phyloP scores from a whole-genome alignment of 495 filamentous ascomycete genomes.

The Penicillium robsamsonii region DNA sequence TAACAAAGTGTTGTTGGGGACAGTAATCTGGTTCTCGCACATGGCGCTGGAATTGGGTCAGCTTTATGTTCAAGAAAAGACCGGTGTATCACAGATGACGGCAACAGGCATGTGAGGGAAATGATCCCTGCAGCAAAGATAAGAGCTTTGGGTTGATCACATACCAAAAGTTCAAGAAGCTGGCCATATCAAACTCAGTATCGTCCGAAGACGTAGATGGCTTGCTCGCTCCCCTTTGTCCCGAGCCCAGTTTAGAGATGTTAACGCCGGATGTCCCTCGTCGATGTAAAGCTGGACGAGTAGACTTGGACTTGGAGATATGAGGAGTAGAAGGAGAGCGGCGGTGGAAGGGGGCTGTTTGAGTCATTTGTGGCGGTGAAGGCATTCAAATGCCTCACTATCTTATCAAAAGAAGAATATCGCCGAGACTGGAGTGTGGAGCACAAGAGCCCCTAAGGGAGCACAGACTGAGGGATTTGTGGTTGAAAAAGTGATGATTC shows the following conservation, averaged over 20 bases:
- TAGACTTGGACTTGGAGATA: slow-evolving; percentile 33
- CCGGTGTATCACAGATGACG: slow-evolving; percentile 15
- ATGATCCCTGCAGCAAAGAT: slow-evolving; percentile 24
- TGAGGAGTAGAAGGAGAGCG: slow-evolving; percentile 38
- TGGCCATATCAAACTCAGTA: slow-evolving; percentile 55
- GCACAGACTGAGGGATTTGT: slow-evolving; percentile 35
- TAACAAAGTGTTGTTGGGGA: slow-evolving; percentile 59
- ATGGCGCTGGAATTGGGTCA: slow-evolving; percentile 48
- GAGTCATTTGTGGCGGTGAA: slow-evolving; percentile 48
- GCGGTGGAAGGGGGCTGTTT: slow-evolving; percentile 36
- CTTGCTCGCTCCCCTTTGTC: slow-evolving; percentile 24
- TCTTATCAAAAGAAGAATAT: slow-evolving; percentile 28
- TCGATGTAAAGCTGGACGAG: slow-evolving; percentile 37
- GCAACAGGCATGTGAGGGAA: slow-evolving; percentile 28
- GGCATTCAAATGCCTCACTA: slow-evolving; percentile 35
- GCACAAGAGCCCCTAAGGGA: slow-evolving; percentile 28
- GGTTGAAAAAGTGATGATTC: neutral
- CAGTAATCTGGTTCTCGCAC: slow-evolving; percentile 66
- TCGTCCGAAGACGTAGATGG: slow-evolving; percentile 31
- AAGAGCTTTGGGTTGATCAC: slow-evolving; percentile 24
- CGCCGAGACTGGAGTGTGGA: slow-evolving; percentile 24
- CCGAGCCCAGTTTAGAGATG: slow-evolving; percentile 44
- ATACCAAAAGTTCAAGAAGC: slow-evolving; percentile 67
- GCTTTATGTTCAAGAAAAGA: slow-evolving; percentile 23
- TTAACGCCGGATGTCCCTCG: slow-evolving; percentile 36